Conservation (phyloP, 1,284 basidiomycete species). For the Melampsora larici-populina region DNA sequence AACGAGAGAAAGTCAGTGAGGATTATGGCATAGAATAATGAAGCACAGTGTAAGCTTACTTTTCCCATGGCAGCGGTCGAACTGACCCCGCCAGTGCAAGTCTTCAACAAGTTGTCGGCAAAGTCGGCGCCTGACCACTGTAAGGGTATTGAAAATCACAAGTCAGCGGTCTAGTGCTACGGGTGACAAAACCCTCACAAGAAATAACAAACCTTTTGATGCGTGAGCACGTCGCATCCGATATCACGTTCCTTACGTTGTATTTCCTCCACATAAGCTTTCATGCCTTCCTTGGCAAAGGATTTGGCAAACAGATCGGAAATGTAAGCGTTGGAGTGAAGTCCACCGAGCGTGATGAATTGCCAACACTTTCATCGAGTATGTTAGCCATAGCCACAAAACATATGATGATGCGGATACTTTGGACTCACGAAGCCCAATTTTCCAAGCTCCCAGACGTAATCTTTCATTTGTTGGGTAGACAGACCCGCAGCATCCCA, state of each 20-base stretch:
- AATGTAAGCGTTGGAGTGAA: constrained; percentile 77
- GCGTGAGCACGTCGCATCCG: constrained; percentile 57
- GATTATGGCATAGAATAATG: background rate
- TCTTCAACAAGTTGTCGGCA: constrained; percentile 53
- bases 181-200: background rate
- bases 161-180: background rate
- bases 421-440: constrained; percentile 63
- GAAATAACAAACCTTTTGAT: constrained; percentile 48
- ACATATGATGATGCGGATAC: constrained; percentile 35
- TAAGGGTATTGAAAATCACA: constrained; percentile 47
- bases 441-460: constrained; percentile 86
- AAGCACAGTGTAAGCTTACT: constrained; percentile 20
- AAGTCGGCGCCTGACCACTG: constrained; percentile 54
- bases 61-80: constrained; percentile 92
- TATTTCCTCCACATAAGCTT: constrained; percentile 78
- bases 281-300: constrained; percentile 69
- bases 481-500: constrained; percentile 77
- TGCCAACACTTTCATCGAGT: constrained; percentile 68
- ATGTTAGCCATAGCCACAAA: background rate
- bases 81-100: constrained; percentile 52
- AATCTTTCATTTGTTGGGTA: constrained; percentile 71
- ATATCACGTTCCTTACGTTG: constrained; percentile 85
- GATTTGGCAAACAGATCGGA: constrained; percentile 61
- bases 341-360: constrained; percentile 77
- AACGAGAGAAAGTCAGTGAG: background rate